These are phyloP conservation scores for Penicillium sp. DNA, from an alignment of 2,329 filamentous ascomycete species.

Conservation along the genomic window DNA sequence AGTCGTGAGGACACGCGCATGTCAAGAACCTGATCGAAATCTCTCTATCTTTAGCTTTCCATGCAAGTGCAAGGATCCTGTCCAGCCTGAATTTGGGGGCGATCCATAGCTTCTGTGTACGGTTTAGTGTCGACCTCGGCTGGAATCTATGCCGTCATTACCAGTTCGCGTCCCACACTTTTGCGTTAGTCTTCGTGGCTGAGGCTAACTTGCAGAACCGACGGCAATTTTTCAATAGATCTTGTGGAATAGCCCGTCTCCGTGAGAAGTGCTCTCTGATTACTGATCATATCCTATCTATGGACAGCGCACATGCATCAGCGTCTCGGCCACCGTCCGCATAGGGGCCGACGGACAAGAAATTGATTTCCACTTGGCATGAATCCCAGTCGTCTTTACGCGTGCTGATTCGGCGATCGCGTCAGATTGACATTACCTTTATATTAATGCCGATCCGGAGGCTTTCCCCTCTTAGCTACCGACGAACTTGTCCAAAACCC, in stretches of 20 bases:
- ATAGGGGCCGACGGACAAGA: background rate
- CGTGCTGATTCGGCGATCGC: conserved; percentile 31
- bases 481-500: conserved; percentile 2
- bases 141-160: conserved; percentile 30
- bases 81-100: background rate
- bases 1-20: background rate
- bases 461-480: conserved; percentile 8
- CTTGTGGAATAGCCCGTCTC: background rate
- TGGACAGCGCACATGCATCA: conserved; percentile 9
- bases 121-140: conserved; percentile 18
- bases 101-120: conserved; percentile 6
- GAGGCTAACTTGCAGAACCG: background rate
- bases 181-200: conserved; percentile 17
- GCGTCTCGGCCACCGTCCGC: conserved; percentile 17
- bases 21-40: background rate
- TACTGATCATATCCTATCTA: background rate
- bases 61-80: conserved; percentile 11
- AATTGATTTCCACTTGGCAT: conserved; percentile 22
- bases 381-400: conserved; percentile 22
- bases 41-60: background rate
- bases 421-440: conserved; percentile 23
- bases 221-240: background rate
- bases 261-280: background rate
- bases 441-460: conserved; percentile 28
- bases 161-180: conserved; percentile 35